Base-by-base conservation (phyloP, 2,329 filamentous ascomycete genomes). In the Pseudogymnoascus sp. region DNA sequence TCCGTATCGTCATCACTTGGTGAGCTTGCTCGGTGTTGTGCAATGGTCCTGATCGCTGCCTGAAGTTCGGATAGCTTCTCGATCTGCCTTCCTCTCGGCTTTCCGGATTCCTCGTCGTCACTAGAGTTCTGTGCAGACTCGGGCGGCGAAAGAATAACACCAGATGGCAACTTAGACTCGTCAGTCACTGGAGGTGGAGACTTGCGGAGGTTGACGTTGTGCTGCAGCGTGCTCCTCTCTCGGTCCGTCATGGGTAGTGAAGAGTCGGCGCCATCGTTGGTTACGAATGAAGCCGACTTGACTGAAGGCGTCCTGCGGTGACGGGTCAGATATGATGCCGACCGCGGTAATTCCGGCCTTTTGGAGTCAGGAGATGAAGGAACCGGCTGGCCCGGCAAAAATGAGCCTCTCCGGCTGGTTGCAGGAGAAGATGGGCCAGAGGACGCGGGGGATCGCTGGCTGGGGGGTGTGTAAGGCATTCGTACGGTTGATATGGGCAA, bases 401-500 rank as follows among this genome's bases (percentile, higher is more conserved):
- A 75, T 14, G 85, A 87, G 14, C 83, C 78, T 64, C 84, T 79
- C 65, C 85, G 82, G 71, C 83, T 86, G 65, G 73, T 71, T 67
- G 78, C 76, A 11, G 84, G 84, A 59, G 85, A 86, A 20, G 78
- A 70, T 59, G 81, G 76, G 63, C 78, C 77, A 69, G 85, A 86
- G 64, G 81, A 79, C 67, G 84, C 78, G 70, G 85, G 84, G 64
- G 85, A 86, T 71, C 81, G 78, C 71, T 84, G 83, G 69, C 86
- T 84, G 65, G 90, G 90, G 64, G 90, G 89, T 75, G 90, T 94
- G 79, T 94, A 94, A 85, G 90, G 90, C 90, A 94, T 94, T 78
- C 82, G 75, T 73, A 70, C 73, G 72, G 63, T 64, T 60, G 62
- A 62, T 37, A 60, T 63, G 37, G 37, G 50, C 22, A 16, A 41